These are phyloP conservation scores for Penicillium manginii DNA, from an alignment of 495 filamentous ascomycete genomes.

Conservation along the genomic window DNA sequence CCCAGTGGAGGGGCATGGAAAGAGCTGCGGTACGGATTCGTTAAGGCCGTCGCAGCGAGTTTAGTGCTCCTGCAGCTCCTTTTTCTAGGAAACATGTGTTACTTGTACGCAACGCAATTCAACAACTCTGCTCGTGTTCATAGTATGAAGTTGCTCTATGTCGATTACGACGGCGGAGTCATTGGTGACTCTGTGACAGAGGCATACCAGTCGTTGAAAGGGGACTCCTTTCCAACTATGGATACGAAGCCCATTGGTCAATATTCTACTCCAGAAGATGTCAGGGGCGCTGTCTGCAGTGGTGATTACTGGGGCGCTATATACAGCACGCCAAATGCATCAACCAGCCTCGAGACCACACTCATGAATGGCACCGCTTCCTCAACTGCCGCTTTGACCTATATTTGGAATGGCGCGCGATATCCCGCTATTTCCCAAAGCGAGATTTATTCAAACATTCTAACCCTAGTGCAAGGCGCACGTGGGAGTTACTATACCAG, in stretches of 20 bases:
- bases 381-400: not conserved
- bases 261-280: not conserved
- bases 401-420: not conserved
- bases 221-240: not conserved
- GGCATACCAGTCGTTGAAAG: not conserved
- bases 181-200: not conserved
- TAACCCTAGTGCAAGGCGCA: not conserved
- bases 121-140: too few relatives aligned
- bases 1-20: too few relatives aligned
- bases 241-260: not conserved
- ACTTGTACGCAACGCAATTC: too few relatives aligned
- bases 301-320: not conserved
- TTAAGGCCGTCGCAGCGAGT: too few relatives aligned
- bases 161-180: not conserved
- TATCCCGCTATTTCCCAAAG: not conserved
- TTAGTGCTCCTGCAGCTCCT: too few relatives aligned
- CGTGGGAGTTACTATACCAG: not conserved
- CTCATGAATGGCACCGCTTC: too few relatives aligned
- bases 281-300: not conserved
- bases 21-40: too few relatives aligned
- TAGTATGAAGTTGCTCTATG: not conserved
- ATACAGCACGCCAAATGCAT: not conserved
- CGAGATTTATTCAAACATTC: not conserved
- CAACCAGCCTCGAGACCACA: not conserved
- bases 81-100: too few relatives aligned